Evolutionary conservation across 1,284 basidiomycete species (phyloP).

Genomic region (Puccinia triticina): DNA sequence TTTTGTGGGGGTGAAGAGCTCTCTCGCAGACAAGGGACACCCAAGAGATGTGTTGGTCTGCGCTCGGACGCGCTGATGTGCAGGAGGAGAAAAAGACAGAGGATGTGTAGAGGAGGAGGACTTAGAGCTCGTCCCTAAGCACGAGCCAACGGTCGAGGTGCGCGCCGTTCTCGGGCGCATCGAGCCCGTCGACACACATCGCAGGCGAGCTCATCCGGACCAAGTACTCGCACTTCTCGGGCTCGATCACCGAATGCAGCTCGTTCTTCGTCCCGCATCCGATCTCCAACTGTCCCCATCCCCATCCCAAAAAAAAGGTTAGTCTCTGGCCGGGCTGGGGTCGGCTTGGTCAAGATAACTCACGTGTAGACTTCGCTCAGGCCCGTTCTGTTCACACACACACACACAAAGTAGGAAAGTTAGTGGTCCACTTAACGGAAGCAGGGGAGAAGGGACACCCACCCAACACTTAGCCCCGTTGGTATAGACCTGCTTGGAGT

Average conservation of each 20-base stretch:
- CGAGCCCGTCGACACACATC: conserved; percentile 66
- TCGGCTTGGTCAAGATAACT: conserved; percentile 19
- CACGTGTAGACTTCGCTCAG: conserved; percentile 77
- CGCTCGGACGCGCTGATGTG: too few species aligned
- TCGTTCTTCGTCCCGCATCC: conserved; percentile 84
- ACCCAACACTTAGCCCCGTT: conserved; percentile 79
- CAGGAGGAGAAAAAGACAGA: background rate
- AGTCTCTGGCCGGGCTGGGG: too few species aligned
- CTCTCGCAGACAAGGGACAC: too few species aligned
- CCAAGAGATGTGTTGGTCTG: too few species aligned
- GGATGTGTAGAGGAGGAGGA: background rate
- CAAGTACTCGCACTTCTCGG: conserved; percentile 96
- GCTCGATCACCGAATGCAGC: conserved; percentile 78
- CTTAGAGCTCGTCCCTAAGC: conserved; percentile 78
- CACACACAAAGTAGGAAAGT: background rate
- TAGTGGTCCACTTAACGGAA: background rate
- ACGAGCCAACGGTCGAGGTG: conserved; percentile 89
- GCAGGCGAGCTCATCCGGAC: conserved; percentile 86
- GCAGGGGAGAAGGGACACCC: background rate
- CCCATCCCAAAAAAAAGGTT: background rate
- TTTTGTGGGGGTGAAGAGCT: too few species aligned
- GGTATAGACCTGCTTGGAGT: conserved; percentile 78
- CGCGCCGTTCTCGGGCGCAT: conserved; percentile 80
- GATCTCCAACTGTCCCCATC: conserved; percentile 69
- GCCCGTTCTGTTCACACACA: conserved; percentile 72